phyloP scores from a whole-genome alignment of 495 filamentous ascomycete species.

The Hyaloscypha variabilis region DNA sequence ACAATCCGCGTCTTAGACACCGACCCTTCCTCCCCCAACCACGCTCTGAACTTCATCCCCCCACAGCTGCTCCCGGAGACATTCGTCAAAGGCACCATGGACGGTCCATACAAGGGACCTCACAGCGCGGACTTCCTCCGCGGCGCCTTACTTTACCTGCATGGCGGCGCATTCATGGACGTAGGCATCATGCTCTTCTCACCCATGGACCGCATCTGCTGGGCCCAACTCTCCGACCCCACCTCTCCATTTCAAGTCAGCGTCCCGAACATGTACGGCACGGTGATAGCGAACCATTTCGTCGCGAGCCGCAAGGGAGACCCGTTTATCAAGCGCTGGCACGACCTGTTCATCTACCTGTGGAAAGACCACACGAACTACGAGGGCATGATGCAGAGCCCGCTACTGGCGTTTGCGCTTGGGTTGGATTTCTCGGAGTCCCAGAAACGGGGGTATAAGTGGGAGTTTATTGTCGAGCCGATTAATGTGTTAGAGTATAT shows the following conservation, averaged over 20 bases:
- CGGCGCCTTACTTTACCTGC: conserved; percentile 37
- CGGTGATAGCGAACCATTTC: conserved; percentile 43
- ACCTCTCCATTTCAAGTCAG: conserved; percentile 38
- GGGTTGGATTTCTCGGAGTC: no score
- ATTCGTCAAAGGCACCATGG: conserved; percentile 40
- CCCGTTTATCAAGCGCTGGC: conserved; percentile 42
- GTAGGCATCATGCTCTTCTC: conserved; percentile 41
- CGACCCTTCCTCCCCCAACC: no score
- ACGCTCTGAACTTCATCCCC: conserved; percentile 28
- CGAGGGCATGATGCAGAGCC: conserved; percentile 36
- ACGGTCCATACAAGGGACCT: conserved; percentile 35
- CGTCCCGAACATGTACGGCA: conserved; percentile 34
- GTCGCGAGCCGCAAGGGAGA: conserved; percentile 40
- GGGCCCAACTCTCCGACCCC: conserved; percentile 42
- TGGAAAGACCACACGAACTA: conserved; percentile 38
- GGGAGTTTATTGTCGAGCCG: no score
- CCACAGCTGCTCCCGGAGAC: conserved; percentile 37
- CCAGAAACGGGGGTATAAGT: no score
- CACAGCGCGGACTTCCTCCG: conserved; percentile 42
- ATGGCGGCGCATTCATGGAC: conserved; percentile 46
- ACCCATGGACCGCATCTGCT: conserved; percentile 45
- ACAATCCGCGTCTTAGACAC: no score
- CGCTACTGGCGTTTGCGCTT: conserved; percentile 29
- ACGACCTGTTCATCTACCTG: conserved; percentile 38
- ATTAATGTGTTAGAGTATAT: no score